Percentiles rank a stretch among this genome's conserved stretches.
These are phyloP conservation scores for Arthroderma uncinatum DNA, from an alignment of 2,329 filamentous ascomycete species.

Conservation along the genomic window DNA sequence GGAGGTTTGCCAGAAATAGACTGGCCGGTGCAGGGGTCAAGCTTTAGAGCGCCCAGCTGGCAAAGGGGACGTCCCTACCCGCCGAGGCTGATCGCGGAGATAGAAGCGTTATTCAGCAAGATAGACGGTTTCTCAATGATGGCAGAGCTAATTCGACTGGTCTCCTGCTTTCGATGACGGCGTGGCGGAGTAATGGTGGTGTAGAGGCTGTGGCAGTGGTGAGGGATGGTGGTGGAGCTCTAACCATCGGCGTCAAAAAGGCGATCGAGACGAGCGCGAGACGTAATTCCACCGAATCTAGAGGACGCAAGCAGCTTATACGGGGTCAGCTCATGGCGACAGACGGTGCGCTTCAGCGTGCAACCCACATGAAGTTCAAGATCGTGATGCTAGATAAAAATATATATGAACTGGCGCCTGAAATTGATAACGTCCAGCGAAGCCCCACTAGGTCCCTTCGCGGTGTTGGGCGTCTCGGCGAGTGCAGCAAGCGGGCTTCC, in stretches of 20 bases:
- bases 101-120: not conserved
- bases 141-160: not conserved
- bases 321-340: not conserved
- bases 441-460: not conserved
- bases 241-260: not conserved
- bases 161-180: not conserved
- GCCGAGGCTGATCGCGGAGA: slow-evolving; percentile 2
- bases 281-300: not conserved
- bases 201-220: not conserved
- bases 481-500: not conserved
- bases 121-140: not conserved
- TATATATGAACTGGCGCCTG: not conserved
- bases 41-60: not conserved
- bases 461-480: not conserved
- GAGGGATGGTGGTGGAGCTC: slow-evolving; percentile 1
- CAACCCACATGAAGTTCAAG: not conserved
- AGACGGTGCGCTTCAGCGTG: not conserved
- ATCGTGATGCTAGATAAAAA: not conserved
- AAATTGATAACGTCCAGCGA: not conserved
- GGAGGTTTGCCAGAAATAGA: not conserved
- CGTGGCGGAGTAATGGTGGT: not conserved
- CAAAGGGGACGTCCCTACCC: not conserved
- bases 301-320: not conserved
- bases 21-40: not conserved
- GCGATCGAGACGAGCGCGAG: not conserved